Evolutionary conservation across 73 alveolate genomes (phyloP).

Genomic region (Effrenium voratum): DNA sequence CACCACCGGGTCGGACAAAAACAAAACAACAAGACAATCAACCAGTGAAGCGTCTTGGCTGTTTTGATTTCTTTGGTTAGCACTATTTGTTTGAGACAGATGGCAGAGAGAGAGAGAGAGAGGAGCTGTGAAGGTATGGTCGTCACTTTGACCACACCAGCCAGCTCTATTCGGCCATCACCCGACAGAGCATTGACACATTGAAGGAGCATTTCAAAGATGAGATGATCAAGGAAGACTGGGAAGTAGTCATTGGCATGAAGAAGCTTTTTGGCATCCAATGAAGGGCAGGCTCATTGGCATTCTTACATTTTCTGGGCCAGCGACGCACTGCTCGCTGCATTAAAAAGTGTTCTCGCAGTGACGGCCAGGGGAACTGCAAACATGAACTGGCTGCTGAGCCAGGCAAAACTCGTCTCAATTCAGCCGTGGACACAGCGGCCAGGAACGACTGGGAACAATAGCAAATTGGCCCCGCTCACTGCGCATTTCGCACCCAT

Average conservation of each 20-base stretch:
- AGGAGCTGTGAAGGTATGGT: too few relatives aligned
- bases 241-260: constrained; percentile 98
- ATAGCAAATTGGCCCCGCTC: background rate
- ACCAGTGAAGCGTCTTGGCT: too few relatives aligned
- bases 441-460: background rate
- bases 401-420: background rate
- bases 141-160: constrained; percentile 66
- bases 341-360: background rate
- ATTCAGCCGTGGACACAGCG: background rate
- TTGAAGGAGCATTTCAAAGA: constrained; percentile 98
- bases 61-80: too few relatives aligned
- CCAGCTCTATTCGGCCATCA: constrained; percentile 95
- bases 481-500: background rate
- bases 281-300: constrained; percentile 89
- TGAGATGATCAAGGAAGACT: constrained; percentile 98
- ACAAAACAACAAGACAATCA: too few relatives aligned
- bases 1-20: too few relatives aligned
- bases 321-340: background rate
- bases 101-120: too few relatives aligned
- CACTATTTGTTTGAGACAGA: too few relatives aligned
- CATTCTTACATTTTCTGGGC: too few relatives aligned
- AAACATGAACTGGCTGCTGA: background rate
- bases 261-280: constrained; percentile 98
- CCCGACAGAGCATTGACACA: constrained; percentile 98
- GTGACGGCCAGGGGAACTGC: background rate